phyloP scores from a whole-genome alignment of 345 rosid genomes.

The Punica granatum region DNA sequence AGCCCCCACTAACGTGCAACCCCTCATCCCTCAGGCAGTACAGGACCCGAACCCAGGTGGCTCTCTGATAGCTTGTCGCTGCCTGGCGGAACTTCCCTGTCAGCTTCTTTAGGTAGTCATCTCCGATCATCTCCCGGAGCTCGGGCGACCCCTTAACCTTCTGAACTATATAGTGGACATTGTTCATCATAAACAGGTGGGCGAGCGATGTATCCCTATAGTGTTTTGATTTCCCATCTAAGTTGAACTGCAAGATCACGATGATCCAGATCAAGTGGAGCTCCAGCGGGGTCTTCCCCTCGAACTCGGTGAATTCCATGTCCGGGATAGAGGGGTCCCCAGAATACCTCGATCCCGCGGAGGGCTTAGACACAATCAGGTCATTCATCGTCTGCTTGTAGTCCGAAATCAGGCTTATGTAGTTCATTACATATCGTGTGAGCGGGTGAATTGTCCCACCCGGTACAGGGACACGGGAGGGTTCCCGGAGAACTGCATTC shows the following conservation, averaged over 20 bases:
- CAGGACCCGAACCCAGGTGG: slow-evolving; percentile 77
- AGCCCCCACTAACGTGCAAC: slow-evolving; percentile 72
- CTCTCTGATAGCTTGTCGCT: slow-evolving; percentile 75
- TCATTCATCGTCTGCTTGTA: slow-evolving; percentile 70
- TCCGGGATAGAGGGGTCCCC: slow-evolving; percentile 64
- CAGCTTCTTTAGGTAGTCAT: slow-evolving; percentile 64
- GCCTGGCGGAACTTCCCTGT: slow-evolving; percentile 71
- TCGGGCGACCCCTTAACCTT: slow-evolving; percentile 79
- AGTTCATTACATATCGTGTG: slow-evolving; percentile 97
- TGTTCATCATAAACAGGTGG: slow-evolving; percentile 87
- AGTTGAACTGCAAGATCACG: slow-evolving; percentile 75
- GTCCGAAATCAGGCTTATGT: slow-evolving; percentile 83
- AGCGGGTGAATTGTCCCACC: slow-evolving; percentile 94
- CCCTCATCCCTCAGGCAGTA: slow-evolving; percentile 87
- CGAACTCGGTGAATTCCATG: slow-evolving; percentile 71
- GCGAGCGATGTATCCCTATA: slow-evolving; percentile 64
- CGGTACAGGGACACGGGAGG: slow-evolving; percentile 66
- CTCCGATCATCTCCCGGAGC: slow-evolving; percentile 85
- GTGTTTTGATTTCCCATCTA: slow-evolving; percentile 75
- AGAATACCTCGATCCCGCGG: slow-evolving; percentile 62
- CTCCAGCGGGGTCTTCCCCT: slow-evolving; percentile 59
- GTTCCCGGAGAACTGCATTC: slow-evolving; percentile 67
- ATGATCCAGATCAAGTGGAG: slow-evolving; percentile 90
- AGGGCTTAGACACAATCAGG: slow-evolving; percentile 73
- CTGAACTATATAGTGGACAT: slow-evolving; percentile 82